Evolutionary conservation across 2,329 filamentous ascomycete genomes (phyloP).

Genomic region (Aspergillus bombycis): DNA sequence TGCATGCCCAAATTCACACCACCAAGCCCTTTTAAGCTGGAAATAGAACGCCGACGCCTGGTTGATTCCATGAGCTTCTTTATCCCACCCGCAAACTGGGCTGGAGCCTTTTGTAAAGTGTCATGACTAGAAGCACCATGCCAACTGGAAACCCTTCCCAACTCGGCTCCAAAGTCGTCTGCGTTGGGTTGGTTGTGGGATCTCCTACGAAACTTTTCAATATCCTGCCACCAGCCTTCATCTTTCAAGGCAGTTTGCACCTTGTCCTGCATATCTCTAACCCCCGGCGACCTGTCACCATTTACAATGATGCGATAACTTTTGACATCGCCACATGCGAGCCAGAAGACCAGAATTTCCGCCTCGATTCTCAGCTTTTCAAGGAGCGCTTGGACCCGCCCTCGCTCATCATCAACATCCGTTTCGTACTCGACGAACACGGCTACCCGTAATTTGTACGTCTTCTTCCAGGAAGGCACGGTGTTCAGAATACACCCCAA

Average conservation of each 20-base stretch:
- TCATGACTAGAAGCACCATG: constrained; percentile 58
- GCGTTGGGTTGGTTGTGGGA: constrained; percentile 18
- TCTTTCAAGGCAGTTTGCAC: constrained; percentile 69
- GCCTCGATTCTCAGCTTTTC: constrained; percentile 83
- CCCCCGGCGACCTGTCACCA: constrained; percentile 57
- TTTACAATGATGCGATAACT: constrained; percentile 81
- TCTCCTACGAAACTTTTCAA: constrained; percentile 55
- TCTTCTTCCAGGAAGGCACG: constrained; percentile 76
- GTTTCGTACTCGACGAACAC: constrained; percentile 89
- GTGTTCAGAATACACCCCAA: constrained; percentile 83
- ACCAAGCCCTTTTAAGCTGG: constrained; percentile 54
- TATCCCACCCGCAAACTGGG: constrained; percentile 60
- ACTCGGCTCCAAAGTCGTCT: constrained; percentile 30
- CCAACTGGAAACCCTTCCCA: constrained; percentile 51
- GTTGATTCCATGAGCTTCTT: constrained; percentile 65
- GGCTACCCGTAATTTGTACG: constrained; percentile 72
- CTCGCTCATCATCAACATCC: constrained; percentile 78
- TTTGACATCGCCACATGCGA: constrained; percentile 71
- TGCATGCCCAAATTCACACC: constrained; percentile 72
- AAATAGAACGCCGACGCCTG: constrained; percentile 54
- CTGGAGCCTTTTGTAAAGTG: constrained; percentile 45
- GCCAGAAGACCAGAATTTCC: constrained; percentile 77
- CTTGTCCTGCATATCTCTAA: constrained; percentile 59
- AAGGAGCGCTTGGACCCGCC: constrained; percentile 71
- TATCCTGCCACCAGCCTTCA: constrained; percentile 82